Evolutionary conservation across 371 early-diverging fungal genomes (phyloP).

Genomic region (Cokeromyces recurvatus): DNA sequence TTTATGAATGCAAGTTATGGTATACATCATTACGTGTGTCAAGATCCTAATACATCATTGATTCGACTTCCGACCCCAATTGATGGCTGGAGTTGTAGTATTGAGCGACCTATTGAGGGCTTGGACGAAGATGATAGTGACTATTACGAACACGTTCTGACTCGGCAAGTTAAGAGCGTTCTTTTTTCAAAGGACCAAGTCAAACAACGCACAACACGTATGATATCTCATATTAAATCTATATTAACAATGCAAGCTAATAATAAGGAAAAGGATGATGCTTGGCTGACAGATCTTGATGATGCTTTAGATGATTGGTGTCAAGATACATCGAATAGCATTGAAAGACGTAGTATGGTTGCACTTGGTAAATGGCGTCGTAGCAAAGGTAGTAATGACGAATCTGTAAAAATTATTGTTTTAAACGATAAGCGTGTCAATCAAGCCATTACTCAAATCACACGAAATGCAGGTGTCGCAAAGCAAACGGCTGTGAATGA

Average conservation of each 20-base stretch:
- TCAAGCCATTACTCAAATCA: slow-evolving; percentile 39
- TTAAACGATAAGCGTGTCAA: slow-evolving; percentile 48
- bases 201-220: slow-evolving; percentile 27
- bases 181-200: slow-evolving; percentile 36
- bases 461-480: slow-evolving; percentile 43
- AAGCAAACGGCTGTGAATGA: slow-evolving; percentile 46
- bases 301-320: slow-evolving; percentile 45
- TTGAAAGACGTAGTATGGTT: background rate
- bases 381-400: slow-evolving; percentile 45
- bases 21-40: slow-evolving; percentile 41
- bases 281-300: slow-evolving; percentile 45
- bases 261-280: slow-evolving; percentile 25
- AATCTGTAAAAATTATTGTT: slow-evolving; percentile 42
- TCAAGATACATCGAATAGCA: slow-evolving; percentile 17
- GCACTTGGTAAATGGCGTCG: slow-evolving; percentile 43
- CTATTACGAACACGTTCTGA: slow-evolving; percentile 19
- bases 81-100: slow-evolving; percentile 39
- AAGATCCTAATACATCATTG: slow-evolving; percentile 19
- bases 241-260: slow-evolving; percentile 13
- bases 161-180: slow-evolving; percentile 31
- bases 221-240: slow-evolving; percentile 33
- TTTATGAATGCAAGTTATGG: slow-evolving; percentile 43
- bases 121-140: slow-evolving; percentile 8
- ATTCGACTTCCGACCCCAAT: slow-evolving; percentile 26
- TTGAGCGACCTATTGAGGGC: slow-evolving; percentile 1